Evolutionary conservation across 176 grass and related monocot species (phyloP).

Genomic region (Panicum miliaceum): DNA sequence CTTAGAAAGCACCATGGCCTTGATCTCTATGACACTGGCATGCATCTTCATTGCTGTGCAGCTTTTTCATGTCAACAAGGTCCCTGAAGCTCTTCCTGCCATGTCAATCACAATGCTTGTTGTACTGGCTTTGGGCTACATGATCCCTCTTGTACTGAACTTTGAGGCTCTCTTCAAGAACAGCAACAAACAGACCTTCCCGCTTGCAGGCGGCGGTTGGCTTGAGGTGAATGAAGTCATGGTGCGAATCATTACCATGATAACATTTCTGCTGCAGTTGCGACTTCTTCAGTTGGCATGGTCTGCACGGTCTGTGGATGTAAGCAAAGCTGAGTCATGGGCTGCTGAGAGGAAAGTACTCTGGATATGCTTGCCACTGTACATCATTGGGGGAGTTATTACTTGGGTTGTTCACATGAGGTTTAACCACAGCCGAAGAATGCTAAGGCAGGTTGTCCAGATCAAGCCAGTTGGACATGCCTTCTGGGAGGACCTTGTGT

Average conservation of each 20-base stretch:
- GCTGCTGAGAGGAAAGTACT: constrained; percentile 79
- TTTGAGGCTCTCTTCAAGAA: constrained; percentile 77
- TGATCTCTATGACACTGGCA: constrained; percentile 74
- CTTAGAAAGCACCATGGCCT: constrained; percentile 75
- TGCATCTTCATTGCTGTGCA: constrained; percentile 72
- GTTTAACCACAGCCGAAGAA: constrained; percentile 24
- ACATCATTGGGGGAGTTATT: constrained; percentile 68
- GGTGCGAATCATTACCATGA: constrained; percentile 74
- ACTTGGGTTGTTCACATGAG: constrained; percentile 64
- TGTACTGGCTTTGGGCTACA: constrained; percentile 66
- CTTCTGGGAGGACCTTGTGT: constrained; percentile 66
- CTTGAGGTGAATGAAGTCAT: constrained; percentile 81
- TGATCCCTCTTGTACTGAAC: constrained; percentile 80
- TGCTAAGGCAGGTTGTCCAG: constrained; percentile 31
- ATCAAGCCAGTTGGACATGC: constrained; percentile 28
- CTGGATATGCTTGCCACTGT: constrained; percentile 72
- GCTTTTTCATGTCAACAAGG: constrained; percentile 73
- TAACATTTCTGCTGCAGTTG: constrained; percentile 71
- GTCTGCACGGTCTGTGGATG: constrained; percentile 64
- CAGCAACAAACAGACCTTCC: constrained; percentile 59
- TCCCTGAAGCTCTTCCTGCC: constrained; percentile 56
- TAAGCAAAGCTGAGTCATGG: constrained; percentile 59
- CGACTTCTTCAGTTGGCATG: constrained; percentile 87
- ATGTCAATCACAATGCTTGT: constrained; percentile 89
- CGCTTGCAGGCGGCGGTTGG: constrained; percentile 63